phyloP scores from a whole-genome alignment of 768 basidiomycete species.

The Cystobasidium tubakii region DNA sequence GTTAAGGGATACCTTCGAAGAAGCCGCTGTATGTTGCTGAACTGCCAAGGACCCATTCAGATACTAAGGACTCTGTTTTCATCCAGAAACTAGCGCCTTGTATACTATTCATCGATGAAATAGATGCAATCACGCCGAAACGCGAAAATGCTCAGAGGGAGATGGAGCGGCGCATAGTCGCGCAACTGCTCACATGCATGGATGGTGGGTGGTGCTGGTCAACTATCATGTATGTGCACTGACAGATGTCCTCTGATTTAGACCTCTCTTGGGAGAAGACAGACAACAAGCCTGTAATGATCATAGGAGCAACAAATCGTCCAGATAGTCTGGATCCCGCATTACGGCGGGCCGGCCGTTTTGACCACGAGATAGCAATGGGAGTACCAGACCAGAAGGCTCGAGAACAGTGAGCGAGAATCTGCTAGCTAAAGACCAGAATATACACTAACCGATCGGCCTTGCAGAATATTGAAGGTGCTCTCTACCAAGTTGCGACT shows the following conservation, averaged over 20 bases:
- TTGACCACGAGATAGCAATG: constrained; percentile 97
- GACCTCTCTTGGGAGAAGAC: constrained; percentile 94
- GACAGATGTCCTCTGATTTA: constrained; percentile 47
- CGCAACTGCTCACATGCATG: constrained; percentile 96
- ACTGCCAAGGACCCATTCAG: too few relatives aligned
- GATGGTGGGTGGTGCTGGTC: constrained; percentile 62
- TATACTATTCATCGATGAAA: constrained; percentile 92
- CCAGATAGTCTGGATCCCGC: constrained; percentile 93
- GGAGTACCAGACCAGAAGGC: constrained; percentile 89
- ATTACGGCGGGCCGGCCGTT: constrained; percentile 82
- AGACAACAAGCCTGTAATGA: constrained; percentile 82
- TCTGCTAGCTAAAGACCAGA: neutral
- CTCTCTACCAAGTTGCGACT: constrained; percentile 75
- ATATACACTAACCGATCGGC: neutral
- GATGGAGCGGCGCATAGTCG: constrained; percentile 96
- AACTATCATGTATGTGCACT: neutral
- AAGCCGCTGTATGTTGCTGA: constrained; percentile 67
- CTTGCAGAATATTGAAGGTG: constrained; percentile 74
- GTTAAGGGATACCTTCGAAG: constrained; percentile 88
- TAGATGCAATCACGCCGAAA: constrained; percentile 95
- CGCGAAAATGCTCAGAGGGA: constrained; percentile 95
- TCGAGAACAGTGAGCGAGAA: constrained; percentile 66
- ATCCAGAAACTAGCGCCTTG: constrained; percentile 78
- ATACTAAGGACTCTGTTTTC: too few relatives aligned
- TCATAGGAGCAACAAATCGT: constrained; percentile 93